Evolutionary conservation across 2,329 filamentous ascomycete species (phyloP).

Genomic region (Didymella arachidicola): DNA sequence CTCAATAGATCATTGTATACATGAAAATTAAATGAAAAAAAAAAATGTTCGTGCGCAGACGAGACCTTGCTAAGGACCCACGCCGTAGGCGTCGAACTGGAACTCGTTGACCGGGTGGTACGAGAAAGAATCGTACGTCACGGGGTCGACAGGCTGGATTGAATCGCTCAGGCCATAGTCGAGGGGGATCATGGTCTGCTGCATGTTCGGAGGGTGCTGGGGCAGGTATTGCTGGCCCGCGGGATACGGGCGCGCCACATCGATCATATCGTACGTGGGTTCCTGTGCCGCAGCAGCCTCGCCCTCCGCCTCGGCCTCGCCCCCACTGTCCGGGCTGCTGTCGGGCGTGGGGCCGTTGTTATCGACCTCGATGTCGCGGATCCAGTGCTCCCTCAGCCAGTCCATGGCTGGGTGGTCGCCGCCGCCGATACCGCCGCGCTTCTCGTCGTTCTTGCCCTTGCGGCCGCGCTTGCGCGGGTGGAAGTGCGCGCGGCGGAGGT

Average conservation of each 20-base stretch:
- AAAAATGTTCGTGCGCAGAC: slow-evolving; percentile 6
- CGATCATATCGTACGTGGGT: slow-evolving; percentile 4
- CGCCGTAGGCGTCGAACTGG: slow-evolving; percentile 37
- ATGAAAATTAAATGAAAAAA: slow-evolving; percentile 18
- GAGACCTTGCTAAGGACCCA: slow-evolving; percentile 21
- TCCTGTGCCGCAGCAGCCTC: background rate
- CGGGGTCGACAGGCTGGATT: slow-evolving; percentile 31
- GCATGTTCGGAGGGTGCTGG: background rate
- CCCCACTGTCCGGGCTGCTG: slow-evolving; percentile 34
- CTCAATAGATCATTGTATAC: slow-evolving; percentile 4
- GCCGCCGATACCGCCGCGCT: slow-evolving; percentile 67
- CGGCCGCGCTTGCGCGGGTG: slow-evolving; percentile 69
- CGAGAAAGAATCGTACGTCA: slow-evolving; percentile 30
- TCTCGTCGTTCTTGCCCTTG: slow-evolving; percentile 65
- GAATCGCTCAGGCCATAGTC: slow-evolving; percentile 24
- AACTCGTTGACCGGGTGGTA: slow-evolving; percentile 34
- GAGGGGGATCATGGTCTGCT: slow-evolving; percentile 11
- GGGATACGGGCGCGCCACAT: slow-evolving; percentile 5
- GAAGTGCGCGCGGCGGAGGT: slow-evolving; percentile 88
- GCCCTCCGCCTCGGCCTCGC: slow-evolving; percentile 1
- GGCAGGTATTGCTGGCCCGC: slow-evolving; percentile 12
- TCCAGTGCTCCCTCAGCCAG: slow-evolving; percentile 65
- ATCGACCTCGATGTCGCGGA: slow-evolving; percentile 63
- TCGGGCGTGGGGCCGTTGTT: slow-evolving; percentile 32
- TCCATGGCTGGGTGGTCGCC: slow-evolving; percentile 70